Evolutionary conservation across 345 rosid genomes (phyloP).

Genomic region (Camelina sativa): DNA sequence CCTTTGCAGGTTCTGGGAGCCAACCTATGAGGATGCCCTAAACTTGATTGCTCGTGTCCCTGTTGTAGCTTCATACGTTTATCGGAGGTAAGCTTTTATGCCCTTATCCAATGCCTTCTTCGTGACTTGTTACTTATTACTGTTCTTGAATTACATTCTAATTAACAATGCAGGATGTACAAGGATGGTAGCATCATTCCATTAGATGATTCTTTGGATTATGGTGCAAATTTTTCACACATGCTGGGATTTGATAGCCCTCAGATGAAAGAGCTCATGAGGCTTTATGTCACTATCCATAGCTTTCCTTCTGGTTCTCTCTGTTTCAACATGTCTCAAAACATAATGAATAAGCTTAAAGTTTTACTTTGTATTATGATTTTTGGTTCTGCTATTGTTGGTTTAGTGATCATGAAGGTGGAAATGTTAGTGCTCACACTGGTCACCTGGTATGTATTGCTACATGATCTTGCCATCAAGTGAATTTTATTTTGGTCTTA

Average conservation of each 20-base stretch:
- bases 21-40: constrained; percentile 84
- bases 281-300: constrained; percentile 91
- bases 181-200: constrained; percentile 76
- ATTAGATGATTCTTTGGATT: constrained; percentile 73
- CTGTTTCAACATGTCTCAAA: background rate
- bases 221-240: constrained; percentile 83
- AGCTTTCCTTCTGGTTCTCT: constrained; percentile 57
- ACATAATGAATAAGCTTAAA: background rate
- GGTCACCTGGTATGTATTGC: constrained; percentile 80
- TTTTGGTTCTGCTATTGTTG: constrained; percentile 9
- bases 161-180: constrained; percentile 55
- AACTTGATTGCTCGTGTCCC: constrained; percentile 91
- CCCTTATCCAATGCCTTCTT: too few relatives aligned
- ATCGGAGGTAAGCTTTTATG: constrained; percentile 58
- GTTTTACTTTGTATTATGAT: background rate
- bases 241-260: constrained; percentile 88
- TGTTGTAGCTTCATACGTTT: constrained; percentile 78
- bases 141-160: constrained; percentile 16
- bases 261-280: constrained; percentile 93
- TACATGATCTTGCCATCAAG: constrained; percentile 16
- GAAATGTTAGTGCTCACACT: constrained; percentile 96
- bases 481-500: background rate
- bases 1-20: constrained; percentile 78
- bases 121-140: background rate
- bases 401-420: constrained; percentile 97